A percentile compares a stretch with the other conserved stretches of the same genome.
phyloP scores from a whole-genome alignment of 345 rosid genomes.

The Eucalyptus urophylla region DNA sequence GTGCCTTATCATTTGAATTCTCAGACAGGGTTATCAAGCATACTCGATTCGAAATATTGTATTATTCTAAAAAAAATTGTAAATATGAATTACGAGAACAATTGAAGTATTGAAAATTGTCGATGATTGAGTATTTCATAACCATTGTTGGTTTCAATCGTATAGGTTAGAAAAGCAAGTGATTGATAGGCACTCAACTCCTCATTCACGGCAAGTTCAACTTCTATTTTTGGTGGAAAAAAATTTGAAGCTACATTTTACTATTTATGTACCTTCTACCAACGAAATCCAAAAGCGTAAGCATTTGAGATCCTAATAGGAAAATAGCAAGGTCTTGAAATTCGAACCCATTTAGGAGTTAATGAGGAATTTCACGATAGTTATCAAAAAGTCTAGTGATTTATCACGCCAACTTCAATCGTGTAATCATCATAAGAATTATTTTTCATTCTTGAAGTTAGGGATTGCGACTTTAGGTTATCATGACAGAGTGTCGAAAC shows the following conservation, averaged over 20 bases:
- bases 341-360: rapidly evolving
- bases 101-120: background rate
- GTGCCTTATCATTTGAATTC: background rate
- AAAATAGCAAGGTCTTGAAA: background rate
- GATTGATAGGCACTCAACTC: background rate
- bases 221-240: background rate
- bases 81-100: background rate
- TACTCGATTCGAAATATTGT: background rate
- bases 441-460: rapidly evolving
- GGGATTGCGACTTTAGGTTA: rapidly evolving
- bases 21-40: background rate
- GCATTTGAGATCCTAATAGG: background rate
- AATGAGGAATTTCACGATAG: rapidly evolving
- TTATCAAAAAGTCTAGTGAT: rapidly evolving
- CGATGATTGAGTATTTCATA: background rate
- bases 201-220: background rate
- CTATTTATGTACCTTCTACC: background rate
- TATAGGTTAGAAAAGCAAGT: background rate
- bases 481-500: rapidly evolving
- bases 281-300: background rate
- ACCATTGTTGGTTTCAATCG: background rate
- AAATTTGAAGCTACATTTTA: background rate
- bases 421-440: background rate
- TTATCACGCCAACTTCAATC: rapidly evolving
- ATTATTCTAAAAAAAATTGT: too few species aligned